Evolutionary conservation across 1,284 basidiomycete genomes (phyloP).

Genomic region (Cystobasidiaceae sp.): DNA sequence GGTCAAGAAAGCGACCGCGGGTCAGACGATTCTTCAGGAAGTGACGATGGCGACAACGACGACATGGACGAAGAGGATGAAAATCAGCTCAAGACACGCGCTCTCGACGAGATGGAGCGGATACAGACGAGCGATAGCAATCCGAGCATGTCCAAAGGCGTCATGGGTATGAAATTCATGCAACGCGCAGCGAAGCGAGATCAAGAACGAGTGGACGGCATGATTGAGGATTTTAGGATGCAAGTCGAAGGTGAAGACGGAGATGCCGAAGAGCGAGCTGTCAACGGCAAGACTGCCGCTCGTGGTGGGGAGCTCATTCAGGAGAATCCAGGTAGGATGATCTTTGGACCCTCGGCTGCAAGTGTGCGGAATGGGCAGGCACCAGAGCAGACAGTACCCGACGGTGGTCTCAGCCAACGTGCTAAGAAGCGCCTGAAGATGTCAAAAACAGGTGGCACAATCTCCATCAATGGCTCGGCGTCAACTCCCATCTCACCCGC

Average conservation of each 20-base stretch:
- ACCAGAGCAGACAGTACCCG: background rate
- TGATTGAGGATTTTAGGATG: conserved; percentile 27
- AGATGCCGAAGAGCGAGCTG: conserved; percentile 37
- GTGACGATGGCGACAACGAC: conserved; percentile 32
- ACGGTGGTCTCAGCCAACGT: conserved; percentile 4
- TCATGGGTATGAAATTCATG: conserved; percentile 95
- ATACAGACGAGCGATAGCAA: conserved; percentile 12
- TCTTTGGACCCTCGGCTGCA: conserved; percentile 47
- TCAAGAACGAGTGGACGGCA: conserved; percentile 45
- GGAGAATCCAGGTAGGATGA: conserved; percentile 52
- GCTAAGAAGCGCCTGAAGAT: conserved; percentile 47
- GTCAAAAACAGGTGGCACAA: conserved; percentile 64
- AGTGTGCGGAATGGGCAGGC: conserved; percentile 31
- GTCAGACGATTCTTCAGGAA: conserved; percentile 32
- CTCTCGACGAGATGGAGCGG: conserved; percentile 39
- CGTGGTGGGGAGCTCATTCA: conserved; percentile 40
- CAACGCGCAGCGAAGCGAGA: conserved; percentile 72
- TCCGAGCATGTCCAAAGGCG: conserved; percentile 57
- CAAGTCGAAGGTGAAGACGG: conserved; percentile 46
- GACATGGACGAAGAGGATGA: conserved; percentile 33
- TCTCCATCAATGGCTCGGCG: background rate
- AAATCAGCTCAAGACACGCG: conserved; percentile 33
- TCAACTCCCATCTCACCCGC: conserved; percentile 53
- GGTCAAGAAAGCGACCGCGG: conserved; percentile 31
- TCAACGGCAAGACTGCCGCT: background rate